Base-by-base conservation (phyloP, 2,329 filamentous ascomycete genomes). In the Calycina herbarum region DNA sequence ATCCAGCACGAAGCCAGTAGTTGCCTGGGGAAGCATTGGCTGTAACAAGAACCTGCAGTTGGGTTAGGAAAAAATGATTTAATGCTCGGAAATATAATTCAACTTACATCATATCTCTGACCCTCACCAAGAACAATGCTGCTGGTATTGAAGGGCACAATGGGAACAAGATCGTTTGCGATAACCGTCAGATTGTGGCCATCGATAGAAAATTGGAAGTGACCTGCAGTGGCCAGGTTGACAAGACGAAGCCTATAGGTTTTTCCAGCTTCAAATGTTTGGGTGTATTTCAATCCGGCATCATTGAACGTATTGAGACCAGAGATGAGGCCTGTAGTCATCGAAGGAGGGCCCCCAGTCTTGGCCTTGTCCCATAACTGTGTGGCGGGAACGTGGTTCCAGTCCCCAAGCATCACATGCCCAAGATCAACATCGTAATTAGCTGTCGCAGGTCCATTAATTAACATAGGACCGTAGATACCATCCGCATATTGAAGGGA, bases 141-240 rank as follows among this genome's bases (percentile, higher is more conserved):
- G 33, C 17, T 8, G 7, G 65, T 66, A 13, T 42, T 38, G 40
- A 65, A 67, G 10, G 66, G 66, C 38, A 38, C 51, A 29, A 66
- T 64, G 0, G 85, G 84, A 0, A 88, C 83, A 13, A 80, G 73
- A 56, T 88, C 81, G 73, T 91, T 91, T 77, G 88, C 88, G 58
- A 92, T 80, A 7, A 83, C 84, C 0, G 87, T 89, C 1, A 85
- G 70, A 29, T 82, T 86, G 62, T 82, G 72, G 1, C 81, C 82
- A 59, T 85, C 81, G 24, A 77, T 78, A 1, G 81, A 73, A 2
- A 79, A 72, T 3, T 82, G 81, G 77, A 84, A 85, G 4, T 72
- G 69, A 1, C 75, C 77, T 58, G 68, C 65, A 7, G 86, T 75
- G 70, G 67, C 81, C 20, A 73, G 76, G 68, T 83, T 83, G 63